These are phyloP conservation scores for Chiua sp. DNA, from an alignment of 1,284 basidiomycete species.

Conservation along the genomic window DNA sequence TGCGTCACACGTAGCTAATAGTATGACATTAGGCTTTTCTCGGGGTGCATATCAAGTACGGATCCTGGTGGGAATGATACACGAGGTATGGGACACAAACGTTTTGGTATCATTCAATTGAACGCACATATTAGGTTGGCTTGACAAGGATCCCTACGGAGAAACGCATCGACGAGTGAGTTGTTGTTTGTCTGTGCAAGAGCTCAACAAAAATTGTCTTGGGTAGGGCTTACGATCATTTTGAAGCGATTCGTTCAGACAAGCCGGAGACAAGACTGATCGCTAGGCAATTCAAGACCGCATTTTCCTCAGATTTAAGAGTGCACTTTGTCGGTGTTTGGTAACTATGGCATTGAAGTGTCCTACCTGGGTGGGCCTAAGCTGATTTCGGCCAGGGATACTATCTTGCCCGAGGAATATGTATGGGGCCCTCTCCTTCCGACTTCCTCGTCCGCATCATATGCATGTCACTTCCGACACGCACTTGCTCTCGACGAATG, in stretches of 20 bases:
- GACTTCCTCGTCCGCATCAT: constrained; percentile 16
- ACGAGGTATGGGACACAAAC: constrained; percentile 31
- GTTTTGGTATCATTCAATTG: background rate
- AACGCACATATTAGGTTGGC: constrained; percentile 22
- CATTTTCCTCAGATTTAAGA: constrained; percentile 39
- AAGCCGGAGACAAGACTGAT: constrained; percentile 20
- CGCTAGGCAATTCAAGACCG: constrained; percentile 39
- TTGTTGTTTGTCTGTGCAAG: background rate
- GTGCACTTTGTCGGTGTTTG: constrained; percentile 49
- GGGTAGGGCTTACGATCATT: constrained; percentile 46
- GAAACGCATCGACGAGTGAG: constrained; percentile 29
- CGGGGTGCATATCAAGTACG: constrained; percentile 44
- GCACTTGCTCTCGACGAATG: constrained; percentile 47
- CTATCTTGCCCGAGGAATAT: constrained; percentile 43
- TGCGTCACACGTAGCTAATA: background rate
- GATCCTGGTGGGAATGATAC: constrained; percentile 46
- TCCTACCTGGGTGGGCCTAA: too few species aligned
- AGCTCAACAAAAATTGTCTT: too few species aligned
- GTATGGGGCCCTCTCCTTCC: too few species aligned
- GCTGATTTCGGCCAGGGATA: constrained; percentile 36
- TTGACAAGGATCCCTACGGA: constrained; percentile 28
- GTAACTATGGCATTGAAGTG: constrained; percentile 22
- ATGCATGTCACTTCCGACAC: constrained; percentile 43
- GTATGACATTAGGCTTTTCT: constrained; percentile 43
- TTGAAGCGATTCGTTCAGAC: constrained; percentile 24